Percentiles rank a stretch among this genome's conserved stretches.
These are phyloP conservation scores for Acorus gramineus DNA, from an alignment of 106 monocot species.

Conservation along the genomic window DNA sequence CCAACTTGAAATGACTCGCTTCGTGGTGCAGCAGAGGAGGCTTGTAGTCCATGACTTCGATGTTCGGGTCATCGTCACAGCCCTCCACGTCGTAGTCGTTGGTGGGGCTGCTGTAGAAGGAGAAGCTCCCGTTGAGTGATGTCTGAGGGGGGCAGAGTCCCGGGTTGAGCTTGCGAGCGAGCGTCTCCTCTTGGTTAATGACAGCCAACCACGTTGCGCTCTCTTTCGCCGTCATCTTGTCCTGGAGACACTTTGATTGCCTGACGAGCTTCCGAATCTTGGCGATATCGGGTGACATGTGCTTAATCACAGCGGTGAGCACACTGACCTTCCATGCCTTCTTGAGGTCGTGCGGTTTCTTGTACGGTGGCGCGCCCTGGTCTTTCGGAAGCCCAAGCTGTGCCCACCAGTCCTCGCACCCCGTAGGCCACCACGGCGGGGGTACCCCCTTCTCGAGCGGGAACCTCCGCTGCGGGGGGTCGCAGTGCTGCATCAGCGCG, in stretches of 20 bases:
- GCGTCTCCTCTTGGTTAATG: constrained; percentile 3
- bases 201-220: constrained; percentile 1
- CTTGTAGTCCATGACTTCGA: not conserved
- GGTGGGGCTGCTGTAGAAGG: constrained; percentile 1
- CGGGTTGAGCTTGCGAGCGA: not conserved
- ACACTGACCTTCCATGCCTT: constrained; percentile 26
- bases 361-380: constrained; percentile 16
- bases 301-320: constrained; percentile 24
- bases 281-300: constrained; percentile 15
- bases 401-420: constrained; percentile 23
- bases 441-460: constrained; percentile 19
- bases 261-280: constrained; percentile 14
- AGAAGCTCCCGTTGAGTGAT: not conserved
- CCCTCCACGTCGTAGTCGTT: constrained; percentile 8
- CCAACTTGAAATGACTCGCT: too few relatives aligned
- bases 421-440: constrained; percentile 32
- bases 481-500: constrained; percentile 23
- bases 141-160: not conserved
- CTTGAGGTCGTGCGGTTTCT: constrained; percentile 28
- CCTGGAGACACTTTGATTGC: constrained; percentile 32
- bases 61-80: not conserved
- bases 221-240: constrained; percentile 30
- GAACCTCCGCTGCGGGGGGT: constrained; percentile 27
- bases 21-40: not conserved
- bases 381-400: constrained; percentile 3